Base-by-base conservation (phyloP, 2,329 filamentous ascomycete genomes). In the Cryphonectria parasitica region DNA sequence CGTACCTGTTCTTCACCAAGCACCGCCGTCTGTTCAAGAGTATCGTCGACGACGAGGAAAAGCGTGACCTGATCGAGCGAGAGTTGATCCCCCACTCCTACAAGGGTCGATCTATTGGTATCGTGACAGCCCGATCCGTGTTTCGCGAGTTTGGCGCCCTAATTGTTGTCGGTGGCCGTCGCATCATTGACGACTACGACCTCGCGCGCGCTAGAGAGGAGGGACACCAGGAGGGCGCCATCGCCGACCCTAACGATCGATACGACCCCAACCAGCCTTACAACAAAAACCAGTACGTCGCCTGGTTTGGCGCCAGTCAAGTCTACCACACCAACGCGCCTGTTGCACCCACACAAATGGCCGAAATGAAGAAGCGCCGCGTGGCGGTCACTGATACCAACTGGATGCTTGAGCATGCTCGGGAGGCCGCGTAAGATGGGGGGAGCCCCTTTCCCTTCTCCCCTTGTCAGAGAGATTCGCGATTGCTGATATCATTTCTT, bases 1-100 rank as follows among this genome's bases (percentile, higher is more conserved):
- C 95, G 74, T 99, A 99, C 78, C 89, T 99, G 36, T 98, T 99
- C 86, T 99, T 99, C 85, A 97, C 96, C 74, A 99, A 98, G 82
- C 96, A 99, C 82, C 92, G 93, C 79, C 91, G 94, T 77, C 91
- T 99, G 19, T 96, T 94, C 88, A 99, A 99, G 84, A 97, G 99
- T 77, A 97, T 99, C 77, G 93, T 98, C 69, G 94, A 95, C 76
- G 96, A 99, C 74, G 92, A 96, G n/a, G 95, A 97, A 82, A 99
- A 99, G 84, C 90, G 92, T 72, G 95, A 98, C 81, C 88, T 99
- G 84, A 99, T 99, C 78, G 94, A 97, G 75, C 90, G 96, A 72
- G 92, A 97, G 7, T 92, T 99, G 78, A 97, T 99, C 74, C 96
- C 96, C 1, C 96, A 98, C 83, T 97, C 94, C 39, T 99, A 99